phyloP scores from a whole-genome alignment of 2,329 filamentous ascomycete genomes.

The Neofusicoccum kwambonambiense region DNA sequence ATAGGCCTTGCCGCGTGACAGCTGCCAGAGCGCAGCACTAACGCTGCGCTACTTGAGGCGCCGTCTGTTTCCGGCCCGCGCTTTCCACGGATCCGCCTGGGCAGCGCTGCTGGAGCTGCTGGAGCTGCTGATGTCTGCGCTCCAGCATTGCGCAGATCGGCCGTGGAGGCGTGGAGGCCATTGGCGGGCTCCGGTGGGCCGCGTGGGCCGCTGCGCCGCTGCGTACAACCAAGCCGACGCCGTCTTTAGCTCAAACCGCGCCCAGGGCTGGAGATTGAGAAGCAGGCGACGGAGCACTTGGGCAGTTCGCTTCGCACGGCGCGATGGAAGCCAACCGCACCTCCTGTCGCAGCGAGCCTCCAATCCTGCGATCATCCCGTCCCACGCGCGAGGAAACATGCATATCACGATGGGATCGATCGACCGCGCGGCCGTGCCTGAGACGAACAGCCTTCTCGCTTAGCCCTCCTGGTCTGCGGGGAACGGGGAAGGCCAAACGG shows the following conservation, averaged over 20 bases:
- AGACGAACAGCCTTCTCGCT: not conserved
- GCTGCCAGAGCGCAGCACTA: not conserved
- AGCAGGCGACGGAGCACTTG: not conserved
- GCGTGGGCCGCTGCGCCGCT: not conserved
- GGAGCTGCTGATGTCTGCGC: not conserved
- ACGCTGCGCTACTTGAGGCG: not conserved
- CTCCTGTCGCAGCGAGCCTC: not conserved
- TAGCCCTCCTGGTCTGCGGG: not conserved
- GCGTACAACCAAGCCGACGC: not conserved
- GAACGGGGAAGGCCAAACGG: not conserved
- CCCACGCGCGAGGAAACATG: not conserved
- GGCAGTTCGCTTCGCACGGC: not conserved
- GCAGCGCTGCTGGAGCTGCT: not conserved
- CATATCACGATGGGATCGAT: not conserved
- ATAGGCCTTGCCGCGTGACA: not conserved
- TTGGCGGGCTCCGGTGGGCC: not conserved
- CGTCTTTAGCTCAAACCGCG: not conserved
- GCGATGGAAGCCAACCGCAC: too few relatives aligned
- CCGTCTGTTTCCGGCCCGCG: not conserved
- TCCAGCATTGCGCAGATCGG: not conserved
- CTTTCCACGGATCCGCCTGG: not conserved
- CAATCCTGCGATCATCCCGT: not conserved
- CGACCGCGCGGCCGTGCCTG: not conserved
- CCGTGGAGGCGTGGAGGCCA: not conserved
- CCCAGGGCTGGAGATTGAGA: not conserved